These are phyloP conservation scores for Neonectria coccinea DNA, from an alignment of 2,329 filamentous ascomycete species.

Conservation along the genomic window DNA sequence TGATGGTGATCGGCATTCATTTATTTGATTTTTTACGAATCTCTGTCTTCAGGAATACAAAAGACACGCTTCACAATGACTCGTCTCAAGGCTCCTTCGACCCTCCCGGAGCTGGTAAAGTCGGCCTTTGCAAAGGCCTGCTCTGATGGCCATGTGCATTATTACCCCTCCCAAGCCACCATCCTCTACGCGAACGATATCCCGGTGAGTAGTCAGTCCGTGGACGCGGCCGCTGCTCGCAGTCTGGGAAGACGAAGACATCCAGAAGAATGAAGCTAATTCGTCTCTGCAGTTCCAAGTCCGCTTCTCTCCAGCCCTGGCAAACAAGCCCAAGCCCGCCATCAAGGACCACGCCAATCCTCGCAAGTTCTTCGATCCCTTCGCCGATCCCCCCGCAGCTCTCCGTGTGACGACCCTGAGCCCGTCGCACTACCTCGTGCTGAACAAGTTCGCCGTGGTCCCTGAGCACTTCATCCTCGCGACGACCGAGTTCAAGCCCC, in stretches of 20 bases:
- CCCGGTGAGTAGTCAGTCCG: slow-evolving; percentile 52
- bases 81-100: slow-evolving; percentile 55
- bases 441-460: slow-evolving; percentile 82
- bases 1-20: neutral
- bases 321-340: slow-evolving; percentile 71
- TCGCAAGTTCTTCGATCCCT: slow-evolving; percentile 68
- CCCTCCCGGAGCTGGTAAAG: slow-evolving; percentile 65
- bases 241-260: neutral
- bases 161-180: slow-evolving; percentile 66
- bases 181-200: slow-evolving; percentile 58
- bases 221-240: neutral
- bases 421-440: slow-evolving; percentile 70
- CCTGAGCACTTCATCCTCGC: slow-evolving; percentile 78
- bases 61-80: slow-evolving; percentile 48
- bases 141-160: slow-evolving; percentile 62
- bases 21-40: neutral
- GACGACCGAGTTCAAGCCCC: slow-evolving; percentile 71
- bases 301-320: slow-evolving; percentile 76
- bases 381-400: slow-evolving; percentile 67
- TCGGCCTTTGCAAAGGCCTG: slow-evolving; percentile 62
- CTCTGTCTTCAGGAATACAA: neutral
- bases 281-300: slow-evolving; percentile 72
- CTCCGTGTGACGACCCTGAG: slow-evolving; percentile 65
- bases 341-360: slow-evolving; percentile 45
- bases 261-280: slow-evolving; percentile 11